phyloP scores from a whole-genome alignment of 306 rosid genomes.

The Canavalia ensiformis region DNA sequence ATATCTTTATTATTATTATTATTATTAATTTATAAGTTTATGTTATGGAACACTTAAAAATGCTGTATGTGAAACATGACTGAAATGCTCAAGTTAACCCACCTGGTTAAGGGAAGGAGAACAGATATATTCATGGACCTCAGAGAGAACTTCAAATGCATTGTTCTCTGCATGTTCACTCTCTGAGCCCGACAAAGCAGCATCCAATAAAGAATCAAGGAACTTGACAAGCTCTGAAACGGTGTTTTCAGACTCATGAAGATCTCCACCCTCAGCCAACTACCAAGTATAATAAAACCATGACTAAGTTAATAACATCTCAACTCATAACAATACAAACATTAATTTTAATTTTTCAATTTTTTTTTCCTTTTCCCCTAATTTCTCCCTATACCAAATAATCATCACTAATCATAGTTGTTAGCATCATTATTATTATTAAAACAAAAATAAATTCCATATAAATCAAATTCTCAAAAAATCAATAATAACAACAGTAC shows the following conservation, averaged over 20 bases:
- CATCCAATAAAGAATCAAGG: slow-evolving; percentile 68
- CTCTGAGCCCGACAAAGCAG: slow-evolving; percentile 58
- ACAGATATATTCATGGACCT: slow-evolving; percentile 58
- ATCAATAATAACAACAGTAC: neutral
- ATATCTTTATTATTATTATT: neutral
- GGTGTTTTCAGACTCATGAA: slow-evolving; percentile 52
- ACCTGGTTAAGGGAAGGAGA: slow-evolving; percentile 79
- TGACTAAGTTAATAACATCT: slow-evolving; percentile 24
- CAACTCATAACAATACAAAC: slow-evolving; percentile 1
- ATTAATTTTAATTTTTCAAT: no score
- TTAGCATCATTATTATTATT: neutral
- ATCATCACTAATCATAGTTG: slow-evolving; percentile 6
- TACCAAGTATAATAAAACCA: slow-evolving; percentile 42
- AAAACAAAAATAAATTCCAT: neutral
- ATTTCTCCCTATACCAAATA: neutral
- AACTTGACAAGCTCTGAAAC: slow-evolving; percentile 61
- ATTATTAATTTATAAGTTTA: neutral
- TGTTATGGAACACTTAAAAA: neutral
- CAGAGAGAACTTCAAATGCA: slow-evolving; percentile 64
- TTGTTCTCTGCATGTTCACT: slow-evolving; percentile 52
- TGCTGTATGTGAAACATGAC: neutral
- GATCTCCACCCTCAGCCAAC: slow-evolving; percentile 61
- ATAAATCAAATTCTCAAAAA: slow-evolving; percentile 21
- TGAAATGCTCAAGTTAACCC: slow-evolving; percentile 23
- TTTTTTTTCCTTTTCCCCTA: no score